A percentile compares a stretch with the other conserved stretches of the same genome.
phyloP scores from a whole-genome alignment of 2,329 filamentous ascomycete species.

The Ophiocordyceps camponoti-rufipedis region DNA sequence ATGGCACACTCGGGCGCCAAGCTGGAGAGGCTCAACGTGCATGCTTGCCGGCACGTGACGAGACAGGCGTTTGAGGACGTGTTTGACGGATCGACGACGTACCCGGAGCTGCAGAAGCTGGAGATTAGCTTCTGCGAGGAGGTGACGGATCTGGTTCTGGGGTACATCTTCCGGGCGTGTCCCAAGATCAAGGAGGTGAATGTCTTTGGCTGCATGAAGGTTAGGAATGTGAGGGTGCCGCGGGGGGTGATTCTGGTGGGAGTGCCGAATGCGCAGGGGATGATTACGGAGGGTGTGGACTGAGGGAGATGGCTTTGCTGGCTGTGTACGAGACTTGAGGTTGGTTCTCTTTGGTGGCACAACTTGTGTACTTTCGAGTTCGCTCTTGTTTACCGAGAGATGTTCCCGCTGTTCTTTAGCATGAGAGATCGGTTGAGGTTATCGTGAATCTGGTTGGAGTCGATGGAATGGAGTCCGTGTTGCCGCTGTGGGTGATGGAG shows the following conservation, averaged over 20 bases:
- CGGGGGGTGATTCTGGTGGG: conserved; percentile 37
- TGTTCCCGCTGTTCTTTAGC: no score
- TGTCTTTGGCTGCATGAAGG: conserved; percentile 48
- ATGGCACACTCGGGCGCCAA: conserved; percentile 64
- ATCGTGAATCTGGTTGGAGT: no score
- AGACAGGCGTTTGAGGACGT: conserved; percentile 53
- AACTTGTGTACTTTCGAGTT: no score
- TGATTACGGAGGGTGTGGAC: conserved; percentile 34
- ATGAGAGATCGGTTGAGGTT: no score
- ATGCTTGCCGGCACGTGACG: conserved; percentile 69
- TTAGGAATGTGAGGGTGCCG: conserved; percentile 33
- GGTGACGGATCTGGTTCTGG: conserved; percentile 46
- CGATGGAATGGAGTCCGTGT: no score
- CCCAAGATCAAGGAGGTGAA: conserved; percentile 40
- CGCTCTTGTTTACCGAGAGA: no score
- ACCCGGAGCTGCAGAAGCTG: conserved; percentile 50
- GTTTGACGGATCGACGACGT: conserved; percentile 42
- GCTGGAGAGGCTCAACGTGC: conserved; percentile 55
- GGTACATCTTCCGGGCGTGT: conserved; percentile 44
- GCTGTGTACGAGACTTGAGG: no score
- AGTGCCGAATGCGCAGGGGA: conserved; percentile 38
- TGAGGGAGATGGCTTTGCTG: conserved; percentile 2
- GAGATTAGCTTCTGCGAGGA: conserved; percentile 63
- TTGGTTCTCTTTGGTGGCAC: no score
- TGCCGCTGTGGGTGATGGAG: no score